These are phyloP conservation scores for Apiospora marii DNA, from an alignment of 2,329 filamentous ascomycete genomes.

Conservation along the genomic window DNA sequence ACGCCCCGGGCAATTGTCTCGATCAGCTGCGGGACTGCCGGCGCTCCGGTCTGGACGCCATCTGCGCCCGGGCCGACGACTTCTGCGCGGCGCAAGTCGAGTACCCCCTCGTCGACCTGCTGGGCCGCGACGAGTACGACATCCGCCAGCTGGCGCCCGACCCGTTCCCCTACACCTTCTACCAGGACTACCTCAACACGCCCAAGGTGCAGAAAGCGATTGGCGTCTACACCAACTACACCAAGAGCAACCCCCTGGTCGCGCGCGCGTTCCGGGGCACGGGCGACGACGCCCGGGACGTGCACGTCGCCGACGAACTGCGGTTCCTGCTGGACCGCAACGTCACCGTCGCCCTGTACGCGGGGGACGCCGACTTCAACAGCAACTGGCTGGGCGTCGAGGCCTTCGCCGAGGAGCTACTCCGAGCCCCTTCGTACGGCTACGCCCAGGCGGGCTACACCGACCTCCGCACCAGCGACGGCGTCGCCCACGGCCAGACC, in stretches of 20 bases:
- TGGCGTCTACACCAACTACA: conserved; percentile 67
- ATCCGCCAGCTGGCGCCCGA: conserved; percentile 62
- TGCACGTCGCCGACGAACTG: conserved; percentile 37
- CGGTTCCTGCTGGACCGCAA: conserved; percentile 34
- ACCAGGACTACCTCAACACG: conserved; percentile 64
- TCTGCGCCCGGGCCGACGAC: conserved; percentile 61
- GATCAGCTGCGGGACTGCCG: conserved; percentile 65
- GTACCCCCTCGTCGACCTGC: conserved; percentile 56
- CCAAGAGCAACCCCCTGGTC: conserved; percentile 52
- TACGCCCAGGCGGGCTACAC: conserved; percentile 55
- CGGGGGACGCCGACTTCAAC: conserved; percentile 44
- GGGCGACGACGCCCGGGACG: conserved; percentile 54
- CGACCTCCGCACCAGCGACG: conserved; percentile 48
- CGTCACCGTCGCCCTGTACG: conserved; percentile 40
- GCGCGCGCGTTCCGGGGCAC: conserved; percentile 62
- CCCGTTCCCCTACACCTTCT: conserved; percentile 65
- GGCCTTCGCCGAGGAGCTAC: conserved; percentile 43
- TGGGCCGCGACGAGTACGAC: conserved; percentile 66
- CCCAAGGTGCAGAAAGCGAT: conserved; percentile 62
- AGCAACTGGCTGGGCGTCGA: conserved; percentile 44
- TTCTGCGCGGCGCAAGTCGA: conserved; percentile 65
- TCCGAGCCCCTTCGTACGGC: conserved; percentile 46
- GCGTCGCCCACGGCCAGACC: conserved; percentile 55
- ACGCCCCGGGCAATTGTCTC: conserved; percentile 66
- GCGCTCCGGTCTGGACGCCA: conserved; percentile 54